Evolutionary conservation across 176 grass and related monocot genomes (phyloP), one percentile per base, ranked within the genome.

Genomic region (Cenchrus americanus): DNA sequence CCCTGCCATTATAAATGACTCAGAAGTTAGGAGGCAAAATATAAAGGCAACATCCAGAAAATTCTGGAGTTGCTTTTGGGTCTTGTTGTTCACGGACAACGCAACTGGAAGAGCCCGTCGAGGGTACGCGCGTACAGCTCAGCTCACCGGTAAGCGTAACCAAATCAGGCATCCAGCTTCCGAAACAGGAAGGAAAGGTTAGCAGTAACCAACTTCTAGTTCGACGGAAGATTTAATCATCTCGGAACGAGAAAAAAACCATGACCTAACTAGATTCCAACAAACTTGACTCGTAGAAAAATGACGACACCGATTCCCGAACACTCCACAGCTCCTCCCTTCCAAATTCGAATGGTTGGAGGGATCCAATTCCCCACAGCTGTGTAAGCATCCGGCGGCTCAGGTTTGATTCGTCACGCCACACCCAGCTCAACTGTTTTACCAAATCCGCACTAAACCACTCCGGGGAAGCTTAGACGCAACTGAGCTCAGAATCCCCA

Each of bases 201-300:
- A 49, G 14, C 8, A 47, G 12, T 62, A 90, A 69, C 55, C 0
- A 83, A 65, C 63, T 62, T 41, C 51, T 49, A 43, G 42, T 68
- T 44, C 10, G 50, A 46, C 26, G 8, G 34, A 37, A 37, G 34
- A 37, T 37, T 37, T 37, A 68, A 48, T 37, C 23, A 24, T 68
- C 64, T 75, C 4, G 69, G 21, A 8, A 32, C 18, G 24, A 60
- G 8, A 30, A 54, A 18, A 18, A 42, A 27, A 61, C 5, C 27
- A 30, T 30, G 18, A 26, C n/a, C 19, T 44, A 70, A 54, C 70
- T 34, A 90, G 84, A 86, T 86, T 83, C 73, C 80, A 37, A 79
- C 34, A 10, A 58, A 50, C 7, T 32, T 6, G 77, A 66, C 5
- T 61, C 66, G 55, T 62, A 52, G 48, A 34, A 55, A 30, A 54